Evolutionary conservation across 1,139 yeast species (phyloP).

Genomic region (Meyerozyma smithsonii): DNA sequence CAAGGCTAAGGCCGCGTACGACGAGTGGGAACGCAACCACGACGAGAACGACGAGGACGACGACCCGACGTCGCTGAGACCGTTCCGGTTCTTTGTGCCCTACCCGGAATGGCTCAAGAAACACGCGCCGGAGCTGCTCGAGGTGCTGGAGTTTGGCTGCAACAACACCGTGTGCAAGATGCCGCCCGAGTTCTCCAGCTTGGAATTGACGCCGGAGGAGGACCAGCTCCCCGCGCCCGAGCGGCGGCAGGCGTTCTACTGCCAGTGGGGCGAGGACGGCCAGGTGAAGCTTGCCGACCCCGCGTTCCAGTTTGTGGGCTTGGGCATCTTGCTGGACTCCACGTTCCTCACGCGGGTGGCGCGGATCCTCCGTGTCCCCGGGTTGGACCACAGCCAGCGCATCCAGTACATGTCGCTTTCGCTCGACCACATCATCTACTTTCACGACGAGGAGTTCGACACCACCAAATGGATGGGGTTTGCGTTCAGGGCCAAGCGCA

Average conservation of each 20-base stretch:
- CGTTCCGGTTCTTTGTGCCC: conserved; percentile 38
- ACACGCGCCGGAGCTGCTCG: conserved; percentile 11
- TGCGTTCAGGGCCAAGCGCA: conserved; percentile 46
- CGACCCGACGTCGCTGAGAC: conserved; percentile 19
- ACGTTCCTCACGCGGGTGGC: conserved; percentile 45
- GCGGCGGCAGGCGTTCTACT: conserved; percentile 40
- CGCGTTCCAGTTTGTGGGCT: conserved; percentile 52
- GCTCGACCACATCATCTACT: conserved; percentile 64
- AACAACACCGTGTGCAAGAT: conserved; percentile 19
- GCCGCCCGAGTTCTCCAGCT: conserved; percentile 35
- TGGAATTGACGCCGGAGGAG: conserved; percentile 21
- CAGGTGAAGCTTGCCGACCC: conserved; percentile 15
- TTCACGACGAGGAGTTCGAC: conserved; percentile 54
- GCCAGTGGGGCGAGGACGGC: conserved; percentile 34
- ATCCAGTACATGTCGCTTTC: conserved; percentile 46
- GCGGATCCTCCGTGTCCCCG: conserved; percentile 23
- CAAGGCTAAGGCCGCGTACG: conserved; percentile 20
- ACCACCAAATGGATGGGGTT: conserved; percentile 52
- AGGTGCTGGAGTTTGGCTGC: not conserved
- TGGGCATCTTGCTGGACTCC: conserved; percentile 62
- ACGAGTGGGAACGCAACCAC: conserved; percentile 12
- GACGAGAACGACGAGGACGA: conserved; percentile 24
- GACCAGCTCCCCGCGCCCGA: conserved; percentile 25
- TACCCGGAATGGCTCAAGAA: conserved; percentile 26
- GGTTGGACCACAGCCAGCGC: conserved; percentile 21